Conservation (phyloP, 805 yeast genomes). For the Debaryomyces prosopidis region DNA sequence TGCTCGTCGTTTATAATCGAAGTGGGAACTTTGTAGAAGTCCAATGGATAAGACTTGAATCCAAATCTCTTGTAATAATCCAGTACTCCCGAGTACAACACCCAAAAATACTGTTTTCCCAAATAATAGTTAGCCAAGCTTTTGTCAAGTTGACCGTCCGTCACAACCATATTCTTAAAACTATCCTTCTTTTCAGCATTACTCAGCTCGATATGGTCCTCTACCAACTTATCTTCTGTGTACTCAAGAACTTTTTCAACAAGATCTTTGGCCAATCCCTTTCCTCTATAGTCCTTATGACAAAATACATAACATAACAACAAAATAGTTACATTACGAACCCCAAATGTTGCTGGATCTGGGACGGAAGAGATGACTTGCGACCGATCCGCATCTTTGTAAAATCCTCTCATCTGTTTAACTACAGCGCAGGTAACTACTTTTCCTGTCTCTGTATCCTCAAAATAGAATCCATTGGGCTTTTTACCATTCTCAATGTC, state of each 20-base stretch:
- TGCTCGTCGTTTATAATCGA: slow-evolving; percentile 15
- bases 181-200: slow-evolving; percentile 25
- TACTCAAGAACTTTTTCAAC: slow-evolving; percentile 27
- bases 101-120: slow-evolving; percentile 39
- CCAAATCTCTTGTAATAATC: slow-evolving; percentile 66
- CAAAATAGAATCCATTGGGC: slow-evolving; percentile 26
- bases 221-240: slow-evolving; percentile 30
- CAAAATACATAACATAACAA: slow-evolving; percentile 29
- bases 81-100: slow-evolving; percentile 74
- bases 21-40: slow-evolving; percentile 33
- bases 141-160: slow-evolving; percentile 27
- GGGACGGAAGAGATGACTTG: slow-evolving; percentile 27
- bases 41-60: slow-evolving; percentile 40
- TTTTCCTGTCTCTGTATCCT: slow-evolving; percentile 19
- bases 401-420: slow-evolving; percentile 25
- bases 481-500: slow-evolving; percentile 16
- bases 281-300: slow-evolving; percentile 21
- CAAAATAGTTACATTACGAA: slow-evolving; percentile 28
- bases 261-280: slow-evolving; percentile 30
- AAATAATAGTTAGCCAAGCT: slow-evolving; percentile 34
- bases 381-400: slow-evolving; percentile 25
- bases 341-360: slow-evolving; percentile 32
- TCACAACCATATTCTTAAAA: slow-evolving; percentile 32
- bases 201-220: slow-evolving; percentile 22
- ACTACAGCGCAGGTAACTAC: slow-evolving; percentile 25